Evolutionary conservation across 2,329 filamentous ascomycete species (phyloP).

Genomic region (Macrophomina tecta): DNA sequence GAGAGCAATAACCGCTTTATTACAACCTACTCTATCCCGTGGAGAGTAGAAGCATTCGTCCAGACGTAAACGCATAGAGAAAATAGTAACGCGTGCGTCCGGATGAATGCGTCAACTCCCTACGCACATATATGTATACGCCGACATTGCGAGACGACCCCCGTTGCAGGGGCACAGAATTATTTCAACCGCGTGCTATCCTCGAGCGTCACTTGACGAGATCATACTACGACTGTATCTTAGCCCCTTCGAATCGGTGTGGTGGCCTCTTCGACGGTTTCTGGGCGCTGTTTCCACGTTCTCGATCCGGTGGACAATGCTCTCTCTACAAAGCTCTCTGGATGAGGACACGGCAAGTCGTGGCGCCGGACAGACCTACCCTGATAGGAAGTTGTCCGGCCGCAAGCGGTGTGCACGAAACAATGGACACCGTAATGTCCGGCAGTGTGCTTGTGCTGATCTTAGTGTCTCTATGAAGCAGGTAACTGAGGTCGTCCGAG

Average conservation of each 20-base stretch:
- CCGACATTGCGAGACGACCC: too few relatives aligned
- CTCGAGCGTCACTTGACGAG: not conserved
- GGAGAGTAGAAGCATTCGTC: too few relatives aligned
- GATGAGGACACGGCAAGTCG: not conserved
- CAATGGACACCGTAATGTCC: not conserved
- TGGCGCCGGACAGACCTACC: constrained; percentile 13
- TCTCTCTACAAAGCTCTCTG: not conserved
- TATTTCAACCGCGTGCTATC: too few relatives aligned
- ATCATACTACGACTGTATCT: not conserved
- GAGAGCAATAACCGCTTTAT: too few relatives aligned
- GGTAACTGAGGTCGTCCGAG: too few relatives aligned
- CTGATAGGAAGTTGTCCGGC: not conserved
- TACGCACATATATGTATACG: not conserved
- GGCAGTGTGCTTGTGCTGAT: not conserved
- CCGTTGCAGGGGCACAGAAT: too few relatives aligned
- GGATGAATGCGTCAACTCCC: not conserved
- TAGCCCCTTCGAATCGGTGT: constrained; percentile 11
- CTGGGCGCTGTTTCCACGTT: not conserved
- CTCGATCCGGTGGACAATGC: not conserved
- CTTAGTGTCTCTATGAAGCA: too few relatives aligned
- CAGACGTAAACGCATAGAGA: too few relatives aligned
- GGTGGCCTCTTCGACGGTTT: not conserved
- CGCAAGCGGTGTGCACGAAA: not conserved
- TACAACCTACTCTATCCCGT: too few relatives aligned
- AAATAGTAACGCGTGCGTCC: too few relatives aligned